These are phyloP conservation scores for Mycena indigotica DNA, from an alignment of 768 basidiomycete species.

Conservation along the genomic window DNA sequence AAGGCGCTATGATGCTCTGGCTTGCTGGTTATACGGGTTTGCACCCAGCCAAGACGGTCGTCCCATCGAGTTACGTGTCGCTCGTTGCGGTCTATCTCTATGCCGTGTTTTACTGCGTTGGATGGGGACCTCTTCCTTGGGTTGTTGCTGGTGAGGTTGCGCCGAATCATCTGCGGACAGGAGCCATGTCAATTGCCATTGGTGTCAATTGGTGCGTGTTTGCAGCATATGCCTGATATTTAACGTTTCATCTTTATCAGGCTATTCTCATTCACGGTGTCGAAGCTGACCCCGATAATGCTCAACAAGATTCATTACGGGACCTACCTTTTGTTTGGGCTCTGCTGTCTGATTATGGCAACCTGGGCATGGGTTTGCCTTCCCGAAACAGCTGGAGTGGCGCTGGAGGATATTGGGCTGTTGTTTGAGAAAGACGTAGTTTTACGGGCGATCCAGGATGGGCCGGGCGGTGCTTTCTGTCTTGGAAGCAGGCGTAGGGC, in stretches of 20 bases:
- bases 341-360: conserved; percentile 34
- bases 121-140: conserved; percentile 45
- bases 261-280: conserved; percentile 1
- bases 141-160: conserved; percentile 44
- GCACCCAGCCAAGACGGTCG: conserved; percentile 32
- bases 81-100: conserved; percentile 51
- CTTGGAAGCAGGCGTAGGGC: conserved; percentile 17
- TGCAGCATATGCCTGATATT: not conserved
- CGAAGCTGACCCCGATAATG: conserved; percentile 20
- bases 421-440: conserved; percentile 34
- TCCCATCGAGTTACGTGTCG: conserved; percentile 43
- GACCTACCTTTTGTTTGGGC: conserved; percentile 34
- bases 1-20: conserved; percentile 50
- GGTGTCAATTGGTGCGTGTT: conserved; percentile 41
- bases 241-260: not conserved
- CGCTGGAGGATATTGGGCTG: conserved; percentile 38
- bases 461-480: conserved; percentile 31
- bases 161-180: conserved; percentile 46
- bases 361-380: conserved; percentile 36
- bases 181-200: conserved; percentile 39
- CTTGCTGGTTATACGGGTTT: conserved; percentile 44
- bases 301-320: conserved; percentile 27
- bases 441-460: conserved; percentile 31
- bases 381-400: conserved; percentile 40
- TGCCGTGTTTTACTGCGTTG: conserved; percentile 48